Evolutionary conservation across 148 eudicot species (phyloP), one percentile per base, ranked within the genome.

Genomic region (Persicaria maculosa): DNA sequence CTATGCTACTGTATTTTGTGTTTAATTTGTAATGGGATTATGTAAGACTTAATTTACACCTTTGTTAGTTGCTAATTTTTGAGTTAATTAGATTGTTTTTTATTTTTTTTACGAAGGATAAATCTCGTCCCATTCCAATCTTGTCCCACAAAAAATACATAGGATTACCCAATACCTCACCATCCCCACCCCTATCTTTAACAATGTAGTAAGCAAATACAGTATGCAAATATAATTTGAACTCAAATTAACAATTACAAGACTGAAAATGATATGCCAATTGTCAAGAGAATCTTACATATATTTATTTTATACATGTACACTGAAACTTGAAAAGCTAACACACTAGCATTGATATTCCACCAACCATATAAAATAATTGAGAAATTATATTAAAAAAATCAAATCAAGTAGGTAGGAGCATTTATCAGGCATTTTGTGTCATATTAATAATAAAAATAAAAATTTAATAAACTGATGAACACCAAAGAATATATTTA

Each of bases 401-500:
- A 22, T 22, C 2, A 65, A 65, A 65, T 40, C 5, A 65, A 65
- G 70, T 65, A 65, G 70, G 46, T 65, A 5, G 70, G 43, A 36
- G 4, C 40, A 4, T 25, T 59, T 20, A 4, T 22, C 43, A 22
- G 10, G 43, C 40, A 59, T 20, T 59, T 19, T 59, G 70, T 14
- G 70, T 14, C 46, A 65, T 40, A 65, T 15, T 65, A 17, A 36
- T 43, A 43, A 65, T 43, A 43, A 43, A 12, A 40, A 12, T 14
- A 65, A 36, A 12, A 48, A 48, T 31, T 31, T 31, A 31, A 31
- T 31, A 31, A 31, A 31, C 1, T 31, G 40, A 9, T 48, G 70
- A 65, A 36, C 70, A 65, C 70, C 46, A 65, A 65, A 65, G 70
- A 65, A 65, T 65, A 65, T 40, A 65, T 65, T 65, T 65, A 65